Evolutionary conservation across 495 filamentous ascomycete species (phyloP).

Genomic region (Xylaria grammica): DNA sequence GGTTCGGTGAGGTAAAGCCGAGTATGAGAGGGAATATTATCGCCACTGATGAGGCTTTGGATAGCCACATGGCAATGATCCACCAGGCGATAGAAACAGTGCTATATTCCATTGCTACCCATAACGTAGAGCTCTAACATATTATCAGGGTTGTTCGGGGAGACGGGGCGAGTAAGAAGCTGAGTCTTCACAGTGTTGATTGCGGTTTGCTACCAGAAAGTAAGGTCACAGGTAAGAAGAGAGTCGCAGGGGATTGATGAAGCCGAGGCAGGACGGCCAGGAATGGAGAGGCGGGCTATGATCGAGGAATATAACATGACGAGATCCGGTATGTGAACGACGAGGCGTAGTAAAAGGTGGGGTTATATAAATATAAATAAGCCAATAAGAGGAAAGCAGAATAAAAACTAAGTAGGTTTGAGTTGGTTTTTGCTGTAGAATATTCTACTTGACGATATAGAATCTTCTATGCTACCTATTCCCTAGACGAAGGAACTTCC

Average conservation of each 20-base stretch:
- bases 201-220: conserved; percentile 11
- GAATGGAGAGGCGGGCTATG: too few species aligned
- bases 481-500: too few species aligned
- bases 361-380: too few species aligned
- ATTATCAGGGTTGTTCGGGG: not conserved
- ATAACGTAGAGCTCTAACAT: not conserved
- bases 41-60: conserved; percentile 1
- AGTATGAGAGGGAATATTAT: not conserved
- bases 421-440: too few species aligned
- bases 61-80: conserved; percentile 1
- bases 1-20: not conserved
- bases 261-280: not conserved
- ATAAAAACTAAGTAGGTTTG: too few species aligned
- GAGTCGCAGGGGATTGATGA: not conserved
- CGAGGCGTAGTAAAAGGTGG: too few species aligned
- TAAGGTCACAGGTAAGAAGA: not conserved
- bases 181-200: not conserved
- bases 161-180: not conserved
- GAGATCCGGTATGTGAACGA: too few species aligned
- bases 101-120: conserved; percentile 3
- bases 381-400: too few species aligned
- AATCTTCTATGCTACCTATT: too few species aligned
- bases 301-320: too few species aligned
- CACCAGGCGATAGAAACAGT: not conserved
- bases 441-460: too few species aligned